These are phyloP conservation scores for Aphanomyces cochlioides DNA, from an alignment of 352 stramenopile genomes.

Conservation along the genomic window DNA sequence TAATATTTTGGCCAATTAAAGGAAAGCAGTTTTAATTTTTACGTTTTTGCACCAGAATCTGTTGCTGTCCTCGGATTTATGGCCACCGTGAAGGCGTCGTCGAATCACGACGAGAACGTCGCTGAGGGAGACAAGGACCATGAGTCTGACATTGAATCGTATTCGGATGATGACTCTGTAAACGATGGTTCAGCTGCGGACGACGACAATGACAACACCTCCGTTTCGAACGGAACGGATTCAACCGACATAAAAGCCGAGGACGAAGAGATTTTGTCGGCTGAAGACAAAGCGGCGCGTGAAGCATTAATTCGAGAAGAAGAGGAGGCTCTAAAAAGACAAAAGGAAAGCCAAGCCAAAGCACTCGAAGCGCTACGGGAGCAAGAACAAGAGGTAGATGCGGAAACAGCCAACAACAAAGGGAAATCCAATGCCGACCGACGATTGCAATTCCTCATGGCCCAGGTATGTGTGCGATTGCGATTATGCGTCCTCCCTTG, in stretches of 20 bases:
- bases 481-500: too few relatives aligned
- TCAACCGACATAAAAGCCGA: conserved; percentile 31
- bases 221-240: background rate
- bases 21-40: background rate
- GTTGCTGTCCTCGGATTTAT: conserved; percentile 27
- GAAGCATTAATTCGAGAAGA: conserved; percentile 60
- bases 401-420: conserved; percentile 48
- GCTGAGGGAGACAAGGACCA: conserved; percentile 4
- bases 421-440: conserved; percentile 54
- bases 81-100: conserved; percentile 12
- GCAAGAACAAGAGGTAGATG: conserved; percentile 53
- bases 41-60: background rate
- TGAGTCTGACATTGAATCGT: conserved; percentile 26
- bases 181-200: conserved; percentile 13
- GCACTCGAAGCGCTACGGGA: conserved; percentile 69
- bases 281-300: conserved; percentile 43
- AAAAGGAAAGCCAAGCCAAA: conserved; percentile 73
- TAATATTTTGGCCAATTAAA: conserved; percentile 28
- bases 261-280: conserved; percentile 39
- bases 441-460: conserved; percentile 87
- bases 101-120: conserved; percentile 3
- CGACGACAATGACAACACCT: conserved; percentile 6
- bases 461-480: conserved; percentile 38
- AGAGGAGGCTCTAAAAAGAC: conserved; percentile 60
- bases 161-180: conserved; percentile 19